Evolutionary conservation across 2,329 filamentous ascomycete species (phyloP).

Genomic region (Aspergillus melleus): DNA sequence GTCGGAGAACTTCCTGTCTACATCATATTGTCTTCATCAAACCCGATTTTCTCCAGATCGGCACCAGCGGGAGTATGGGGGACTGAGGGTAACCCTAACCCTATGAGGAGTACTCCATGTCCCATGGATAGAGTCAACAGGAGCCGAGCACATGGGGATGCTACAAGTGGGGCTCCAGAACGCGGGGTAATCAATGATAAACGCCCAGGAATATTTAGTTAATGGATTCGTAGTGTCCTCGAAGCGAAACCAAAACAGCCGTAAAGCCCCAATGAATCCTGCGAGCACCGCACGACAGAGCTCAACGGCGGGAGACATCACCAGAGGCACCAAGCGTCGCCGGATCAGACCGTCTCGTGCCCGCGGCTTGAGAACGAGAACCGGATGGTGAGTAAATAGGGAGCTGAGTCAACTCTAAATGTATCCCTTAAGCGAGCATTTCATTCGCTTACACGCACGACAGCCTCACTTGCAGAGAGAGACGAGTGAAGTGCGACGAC

Average conservation of each 20-base stretch:
- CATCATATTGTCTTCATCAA: too few relatives aligned
- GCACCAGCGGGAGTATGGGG: too few relatives aligned
- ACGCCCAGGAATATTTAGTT: not conserved
- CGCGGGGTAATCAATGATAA: too few relatives aligned
- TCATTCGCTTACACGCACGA: constrained; percentile 4
- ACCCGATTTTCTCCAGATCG: too few relatives aligned
- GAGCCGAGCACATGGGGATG: too few relatives aligned
- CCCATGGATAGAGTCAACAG: too few relatives aligned
- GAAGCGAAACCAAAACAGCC: not conserved
- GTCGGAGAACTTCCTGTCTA: too few relatives aligned
- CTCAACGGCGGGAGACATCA: not conserved
- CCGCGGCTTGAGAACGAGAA: constrained; percentile 16
- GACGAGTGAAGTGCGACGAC: constrained; percentile 21
- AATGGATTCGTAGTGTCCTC: not conserved
- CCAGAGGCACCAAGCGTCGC: constrained; percentile 5
- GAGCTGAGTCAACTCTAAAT: not conserved
- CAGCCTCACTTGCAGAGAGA: constrained; percentile 19
- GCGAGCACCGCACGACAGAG: not conserved
- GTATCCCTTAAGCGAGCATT: not conserved
- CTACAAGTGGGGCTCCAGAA: too few relatives aligned
- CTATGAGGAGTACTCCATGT: too few relatives aligned
- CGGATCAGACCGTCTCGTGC: constrained; percentile 16
- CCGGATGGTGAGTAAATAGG: constrained; percentile 13
- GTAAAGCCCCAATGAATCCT: not conserved
- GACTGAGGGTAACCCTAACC: too few relatives aligned